Percentiles rank a stretch among this genome's conserved stretches.
Evolutionary conservation across 179 eudicot genomes (phyloP).

Genomic region (Silene coronaria): DNA sequence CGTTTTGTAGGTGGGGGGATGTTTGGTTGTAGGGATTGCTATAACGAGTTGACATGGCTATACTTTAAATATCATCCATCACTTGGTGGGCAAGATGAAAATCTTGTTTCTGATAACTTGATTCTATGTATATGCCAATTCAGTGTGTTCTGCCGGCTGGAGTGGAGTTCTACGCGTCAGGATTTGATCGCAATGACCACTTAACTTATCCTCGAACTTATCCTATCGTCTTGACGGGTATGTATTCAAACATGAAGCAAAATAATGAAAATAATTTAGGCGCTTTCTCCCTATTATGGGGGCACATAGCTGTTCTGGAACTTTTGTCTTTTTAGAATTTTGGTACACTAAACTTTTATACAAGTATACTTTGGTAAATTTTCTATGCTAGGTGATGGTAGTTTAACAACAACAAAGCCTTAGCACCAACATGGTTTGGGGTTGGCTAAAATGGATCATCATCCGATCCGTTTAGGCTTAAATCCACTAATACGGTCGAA

Average conservation of each 20-base stretch:
- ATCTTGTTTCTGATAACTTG: not conserved
- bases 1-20: not conserved
- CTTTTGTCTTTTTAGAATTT: not conserved
- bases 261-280: slow-evolving; percentile 1
- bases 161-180: slow-evolving; percentile 70
- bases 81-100: not conserved
- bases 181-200: slow-evolving; percentile 48
- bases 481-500: too few species aligned
- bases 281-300: not conserved
- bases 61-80: not conserved
- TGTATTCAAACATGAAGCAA: slow-evolving; percentile 12
- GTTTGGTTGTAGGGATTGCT: not conserved
- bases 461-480: too few species aligned
- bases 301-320: not conserved
- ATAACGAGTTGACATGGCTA: not conserved
- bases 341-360: not conserved
- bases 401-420: too few species aligned
- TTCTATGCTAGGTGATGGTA: not conserved
- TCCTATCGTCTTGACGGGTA: slow-evolving; percentile 95
- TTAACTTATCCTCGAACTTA: slow-evolving; percentile 74
- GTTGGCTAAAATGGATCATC: too few species aligned
- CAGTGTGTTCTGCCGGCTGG: slow-evolving; percentile 99
- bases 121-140: slow-evolving; percentile 25
- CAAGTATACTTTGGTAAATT: not conserved
- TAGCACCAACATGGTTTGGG: too few species aligned